These are phyloP conservation scores for Sindora glabra DNA, from an alignment of 306 rosid species.

Conservation along the genomic window DNA sequence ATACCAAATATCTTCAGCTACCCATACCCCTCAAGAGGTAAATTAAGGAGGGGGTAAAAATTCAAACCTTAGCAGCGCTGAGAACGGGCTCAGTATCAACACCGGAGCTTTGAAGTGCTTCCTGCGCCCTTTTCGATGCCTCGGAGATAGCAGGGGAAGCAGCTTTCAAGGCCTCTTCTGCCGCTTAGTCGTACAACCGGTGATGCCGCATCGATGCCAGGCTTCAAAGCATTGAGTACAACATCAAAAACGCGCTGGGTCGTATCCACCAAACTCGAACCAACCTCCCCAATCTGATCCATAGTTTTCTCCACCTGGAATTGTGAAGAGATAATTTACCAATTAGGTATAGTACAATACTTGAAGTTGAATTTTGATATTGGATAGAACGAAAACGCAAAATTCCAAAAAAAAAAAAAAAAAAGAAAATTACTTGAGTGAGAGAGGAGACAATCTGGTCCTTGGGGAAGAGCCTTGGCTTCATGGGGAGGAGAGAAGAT, in stretches of 20 bases:
- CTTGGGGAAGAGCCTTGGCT: conserved; percentile 69
- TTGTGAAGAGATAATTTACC: too few relatives aligned
- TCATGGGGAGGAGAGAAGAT: conserved; percentile 52
- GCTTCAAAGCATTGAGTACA: conserved; percentile 55
- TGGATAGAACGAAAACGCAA: too few relatives aligned
- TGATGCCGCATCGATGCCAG: conserved; percentile 59
- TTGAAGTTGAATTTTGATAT: too few relatives aligned
- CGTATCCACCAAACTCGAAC: conserved; percentile 45
- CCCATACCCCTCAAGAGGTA: too few relatives aligned
- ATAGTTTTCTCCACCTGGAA: conserved; percentile 72
- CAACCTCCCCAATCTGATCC: conserved; percentile 68
- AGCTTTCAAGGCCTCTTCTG: conserved; percentile 60
- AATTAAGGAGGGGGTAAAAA: too few relatives aligned
- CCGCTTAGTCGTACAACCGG: conserved; percentile 68
- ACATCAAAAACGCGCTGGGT: conserved; percentile 39
- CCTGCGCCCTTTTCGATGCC: conserved; percentile 73
- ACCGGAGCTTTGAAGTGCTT: conserved; percentile 68
- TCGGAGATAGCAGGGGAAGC: conserved; percentile 82
- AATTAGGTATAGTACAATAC: too few relatives aligned
- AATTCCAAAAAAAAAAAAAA: too few relatives aligned
- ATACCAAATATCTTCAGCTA: neutral
- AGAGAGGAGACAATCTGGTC: conserved; percentile 80
- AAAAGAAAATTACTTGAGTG: conserved; percentile 36
- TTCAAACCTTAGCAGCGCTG: conserved; percentile 73
- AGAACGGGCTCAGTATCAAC: conserved; percentile 59